Percentiles rank a stretch among this genome's conserved stretches.
These are phyloP conservation scores for Trametes meyenii DNA, from an alignment of 768 basidiomycete species.

Conservation along the genomic window DNA sequence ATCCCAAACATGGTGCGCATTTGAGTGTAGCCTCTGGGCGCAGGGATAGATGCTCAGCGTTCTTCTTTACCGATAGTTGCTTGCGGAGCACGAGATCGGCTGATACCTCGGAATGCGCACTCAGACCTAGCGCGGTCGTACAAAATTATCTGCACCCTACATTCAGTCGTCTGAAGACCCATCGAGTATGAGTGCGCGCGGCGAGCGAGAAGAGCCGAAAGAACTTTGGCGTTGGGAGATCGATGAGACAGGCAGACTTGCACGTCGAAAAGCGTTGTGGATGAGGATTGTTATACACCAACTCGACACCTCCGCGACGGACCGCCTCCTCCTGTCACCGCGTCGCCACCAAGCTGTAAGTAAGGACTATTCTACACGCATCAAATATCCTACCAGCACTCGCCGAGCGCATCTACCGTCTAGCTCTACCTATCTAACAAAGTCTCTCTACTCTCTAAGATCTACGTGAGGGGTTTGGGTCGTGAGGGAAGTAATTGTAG, in stretches of 20 bases:
- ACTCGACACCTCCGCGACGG: constrained; percentile 7
- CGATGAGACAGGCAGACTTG: background rate
- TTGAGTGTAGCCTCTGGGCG: background rate
- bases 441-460: constrained; percentile 17
- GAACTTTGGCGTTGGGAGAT: background rate
- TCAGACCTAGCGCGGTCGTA: background rate
- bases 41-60: background rate
- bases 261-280: background rate
- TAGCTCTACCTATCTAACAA: constrained; percentile 17
- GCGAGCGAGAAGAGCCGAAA: too few relatives aligned
- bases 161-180: too few relatives aligned
- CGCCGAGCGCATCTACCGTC: constrained; percentile 14
- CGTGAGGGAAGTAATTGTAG: constrained; percentile 1
- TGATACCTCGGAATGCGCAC: constrained; percentile 32
- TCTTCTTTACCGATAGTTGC: constrained; percentile 53
- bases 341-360: constrained; percentile 11
- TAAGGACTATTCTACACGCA: constrained; percentile 17
- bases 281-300: constrained; percentile 1
- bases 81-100: constrained; percentile 91
- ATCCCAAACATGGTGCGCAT: constrained; percentile 94
- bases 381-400: constrained; percentile 17
- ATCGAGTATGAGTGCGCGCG: too few relatives aligned
- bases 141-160: background rate
- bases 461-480: constrained; percentile 13
- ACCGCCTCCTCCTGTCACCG: background rate